Percentiles rank a stretch among this genome's conserved stretches.
Conservation (phyloP, 495 filamentous ascomycete species). For the Chaetomium fimeti region DNA sequence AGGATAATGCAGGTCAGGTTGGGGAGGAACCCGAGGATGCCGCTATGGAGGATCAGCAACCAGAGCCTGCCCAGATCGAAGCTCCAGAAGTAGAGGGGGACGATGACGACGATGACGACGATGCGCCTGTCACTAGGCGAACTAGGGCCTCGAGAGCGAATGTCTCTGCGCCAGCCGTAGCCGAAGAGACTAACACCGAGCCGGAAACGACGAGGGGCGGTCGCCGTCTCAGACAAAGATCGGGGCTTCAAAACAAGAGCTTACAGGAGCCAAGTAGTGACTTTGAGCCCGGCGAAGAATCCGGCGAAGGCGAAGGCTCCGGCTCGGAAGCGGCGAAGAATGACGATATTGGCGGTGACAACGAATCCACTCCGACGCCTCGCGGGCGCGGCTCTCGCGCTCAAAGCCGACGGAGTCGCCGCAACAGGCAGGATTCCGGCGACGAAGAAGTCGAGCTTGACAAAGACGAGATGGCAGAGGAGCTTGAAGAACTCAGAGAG, state of each 20-base stretch:
- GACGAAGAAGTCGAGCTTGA: conserved; percentile 67
- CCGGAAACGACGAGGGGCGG: conserved; percentile 29
- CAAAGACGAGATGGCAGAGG: conserved; percentile 75
- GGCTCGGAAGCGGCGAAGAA: conserved; percentile 43
- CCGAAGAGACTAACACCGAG: conserved; percentile 39
- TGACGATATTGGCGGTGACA: conserved; percentile 36
- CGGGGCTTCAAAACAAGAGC: conserved; percentile 42
- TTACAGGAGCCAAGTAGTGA: conserved; percentile 73
- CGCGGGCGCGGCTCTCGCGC: conserved; percentile 36
- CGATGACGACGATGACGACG: conserved; percentile 64
- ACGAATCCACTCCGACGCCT: conserved; percentile 44
- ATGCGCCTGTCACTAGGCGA: conserved; percentile 56
- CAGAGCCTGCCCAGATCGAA: conserved; percentile 31
- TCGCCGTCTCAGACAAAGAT: conserved; percentile 51
- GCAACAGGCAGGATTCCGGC: conserved; percentile 28
- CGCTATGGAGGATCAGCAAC: conserved; percentile 24
- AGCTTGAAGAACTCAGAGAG: conserved; percentile 64
- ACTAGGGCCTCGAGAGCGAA: conserved; percentile 48
- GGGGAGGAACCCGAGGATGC: conserved; percentile 21
- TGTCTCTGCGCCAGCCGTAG: conserved; percentile 22
- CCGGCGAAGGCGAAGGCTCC: conserved; percentile 50
- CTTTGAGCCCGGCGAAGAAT: conserved; percentile 75
- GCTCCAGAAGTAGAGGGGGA: conserved; percentile 49
- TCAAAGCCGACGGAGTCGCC: conserved; percentile 42
- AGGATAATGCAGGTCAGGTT: conserved; percentile 6